Conservation (phyloP, 495 filamentous ascomycete genomes). For the Penicillium canescens region DNA sequence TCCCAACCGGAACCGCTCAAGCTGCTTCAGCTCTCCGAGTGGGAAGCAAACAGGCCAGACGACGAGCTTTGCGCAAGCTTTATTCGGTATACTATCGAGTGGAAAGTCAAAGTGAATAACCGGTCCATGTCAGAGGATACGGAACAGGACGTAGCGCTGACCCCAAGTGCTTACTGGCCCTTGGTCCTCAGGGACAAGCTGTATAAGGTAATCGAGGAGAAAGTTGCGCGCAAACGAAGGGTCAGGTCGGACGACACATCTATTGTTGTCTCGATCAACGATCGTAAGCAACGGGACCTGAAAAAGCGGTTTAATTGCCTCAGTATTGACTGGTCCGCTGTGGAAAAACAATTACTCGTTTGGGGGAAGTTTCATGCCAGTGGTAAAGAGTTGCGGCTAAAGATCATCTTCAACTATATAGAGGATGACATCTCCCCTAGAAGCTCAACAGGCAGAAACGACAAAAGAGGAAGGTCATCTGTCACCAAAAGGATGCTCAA, state of each 20-base stretch:
- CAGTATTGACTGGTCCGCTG: slow-evolving; percentile 18
- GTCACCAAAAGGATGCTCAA: slow-evolving; percentile 14
- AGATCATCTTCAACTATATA: slow-evolving; percentile 13
- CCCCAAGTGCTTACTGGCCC: too few species aligned
- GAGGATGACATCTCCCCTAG: background rate
- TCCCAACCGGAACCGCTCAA: too few species aligned
- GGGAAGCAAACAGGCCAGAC: background rate
- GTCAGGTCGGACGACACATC: slow-evolving; percentile 1
- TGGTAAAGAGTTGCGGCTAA: slow-evolving; percentile 11
- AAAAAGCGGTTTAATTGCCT: slow-evolving; percentile 18
- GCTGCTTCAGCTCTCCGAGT: too few species aligned
- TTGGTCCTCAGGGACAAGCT: too few species aligned
- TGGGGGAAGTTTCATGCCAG: slow-evolving; percentile 6
- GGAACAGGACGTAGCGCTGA: too few species aligned
- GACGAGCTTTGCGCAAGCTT: slow-evolving; percentile 1
- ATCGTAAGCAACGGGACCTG: slow-evolving; percentile 22
- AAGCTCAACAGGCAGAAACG: background rate
- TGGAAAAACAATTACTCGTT: slow-evolving; percentile 18
- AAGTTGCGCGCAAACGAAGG: background rate
- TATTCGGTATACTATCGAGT: slow-evolving; percentile 8
- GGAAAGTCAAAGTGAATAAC: slow-evolving; percentile 9
- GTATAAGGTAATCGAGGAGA: too few species aligned
- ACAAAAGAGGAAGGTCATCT: slow-evolving; percentile 14
- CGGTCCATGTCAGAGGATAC: background rate
- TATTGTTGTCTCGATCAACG: slow-evolving; percentile 19